Conservation (phyloP, 306 rosid genomes). For the Inga oerstediana region DNA sequence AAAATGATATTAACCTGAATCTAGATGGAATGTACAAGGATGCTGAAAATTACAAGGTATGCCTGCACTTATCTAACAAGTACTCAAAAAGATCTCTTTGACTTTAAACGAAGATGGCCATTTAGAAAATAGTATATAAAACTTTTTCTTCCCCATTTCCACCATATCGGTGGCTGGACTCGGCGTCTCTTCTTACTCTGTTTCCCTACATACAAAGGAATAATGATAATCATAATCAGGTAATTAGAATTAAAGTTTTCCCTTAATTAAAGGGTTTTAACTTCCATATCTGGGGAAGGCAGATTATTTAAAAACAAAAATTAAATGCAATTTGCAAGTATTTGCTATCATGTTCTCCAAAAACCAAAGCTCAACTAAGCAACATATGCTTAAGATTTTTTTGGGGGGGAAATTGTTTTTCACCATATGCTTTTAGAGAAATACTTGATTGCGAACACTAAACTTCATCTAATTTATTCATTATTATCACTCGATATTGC, state of each 20-base stretch:
- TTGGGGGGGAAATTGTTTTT: too few relatives aligned
- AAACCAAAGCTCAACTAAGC: not conserved
- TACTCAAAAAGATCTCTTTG: constrained; percentile 38
- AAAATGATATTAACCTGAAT: constrained; percentile 29
- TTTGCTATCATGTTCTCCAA: not conserved
- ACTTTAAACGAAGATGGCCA: constrained; percentile 43
- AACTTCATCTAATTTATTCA: not conserved
- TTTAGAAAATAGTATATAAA: constrained; percentile 44
- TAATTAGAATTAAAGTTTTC: constrained; percentile 14
- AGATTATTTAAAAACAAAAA: not conserved
- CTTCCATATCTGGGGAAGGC: not conserved
- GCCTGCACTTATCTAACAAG: constrained; percentile 35
- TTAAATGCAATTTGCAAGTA: not conserved
- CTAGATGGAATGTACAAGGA: constrained; percentile 48
- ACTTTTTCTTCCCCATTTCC: constrained; percentile 60
- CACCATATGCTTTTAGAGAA: not conserved
- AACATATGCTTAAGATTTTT: not conserved
- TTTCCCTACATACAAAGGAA: constrained; percentile 45
- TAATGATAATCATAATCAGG: constrained; percentile 4
- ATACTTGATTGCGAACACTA: not conserved
- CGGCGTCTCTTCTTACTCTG: constrained; percentile 51
- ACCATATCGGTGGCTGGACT: constrained; percentile 44
- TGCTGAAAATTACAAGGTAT: constrained; percentile 36
- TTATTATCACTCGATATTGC: not conserved
- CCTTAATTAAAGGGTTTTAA: not conserved